These are phyloP conservation scores for Akanthomyces lecanii DNA, from an alignment of 2,329 filamentous ascomycete genomes.

Conservation along the genomic window DNA sequence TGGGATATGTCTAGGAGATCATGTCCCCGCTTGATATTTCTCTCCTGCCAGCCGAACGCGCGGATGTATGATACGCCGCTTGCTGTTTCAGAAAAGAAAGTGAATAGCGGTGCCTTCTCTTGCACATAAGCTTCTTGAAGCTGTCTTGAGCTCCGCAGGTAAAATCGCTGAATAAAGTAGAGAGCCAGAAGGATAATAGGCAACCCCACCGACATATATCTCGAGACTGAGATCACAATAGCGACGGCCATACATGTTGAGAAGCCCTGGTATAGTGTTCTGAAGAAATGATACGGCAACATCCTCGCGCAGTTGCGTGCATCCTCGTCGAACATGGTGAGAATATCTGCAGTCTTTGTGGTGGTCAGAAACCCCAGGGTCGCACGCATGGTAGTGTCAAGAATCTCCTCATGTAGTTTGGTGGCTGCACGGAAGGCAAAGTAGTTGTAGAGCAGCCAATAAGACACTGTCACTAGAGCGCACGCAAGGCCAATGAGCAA, in stretches of 20 bases:
- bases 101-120: constrained; percentile 1
- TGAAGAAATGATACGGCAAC: neutral
- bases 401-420: neutral
- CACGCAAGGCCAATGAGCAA: neutral
- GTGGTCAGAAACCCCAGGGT: neutral
- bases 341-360: neutral
- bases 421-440: neutral
- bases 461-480: neutral
- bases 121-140: neutral
- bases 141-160: neutral
- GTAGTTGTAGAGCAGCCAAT: neutral
- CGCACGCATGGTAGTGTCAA: neutral
- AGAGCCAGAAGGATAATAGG: neutral
- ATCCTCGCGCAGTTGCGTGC: neutral
- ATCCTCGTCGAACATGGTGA: constrained; percentile 8
- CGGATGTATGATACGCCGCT: neutral
- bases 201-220: neutral
- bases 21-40: neutral
- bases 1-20: neutral
- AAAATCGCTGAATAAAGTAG: neutral
- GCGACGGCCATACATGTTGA: neutral
- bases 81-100: neutral
- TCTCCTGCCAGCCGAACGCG: neutral
- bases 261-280: neutral
- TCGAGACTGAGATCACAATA: neutral